These are phyloP conservation scores for Pulveroboletus sp. DNA, from an alignment of 768 basidiomycete species.

Conservation along the genomic window DNA sequence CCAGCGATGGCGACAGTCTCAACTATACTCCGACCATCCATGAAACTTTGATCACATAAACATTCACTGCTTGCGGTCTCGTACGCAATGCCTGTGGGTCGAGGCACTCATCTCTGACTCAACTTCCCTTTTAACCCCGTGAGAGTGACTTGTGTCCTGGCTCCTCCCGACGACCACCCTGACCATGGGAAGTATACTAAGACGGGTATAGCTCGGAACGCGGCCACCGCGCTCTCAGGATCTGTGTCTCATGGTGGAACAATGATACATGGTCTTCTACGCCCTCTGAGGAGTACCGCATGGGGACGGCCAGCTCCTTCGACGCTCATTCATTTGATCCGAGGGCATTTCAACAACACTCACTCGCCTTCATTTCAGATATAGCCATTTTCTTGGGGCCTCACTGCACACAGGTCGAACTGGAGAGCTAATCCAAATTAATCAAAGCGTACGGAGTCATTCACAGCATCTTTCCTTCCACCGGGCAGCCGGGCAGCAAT, in stretches of 20 bases:
- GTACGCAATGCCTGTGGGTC: background rate
- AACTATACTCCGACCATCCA: conserved; percentile 8
- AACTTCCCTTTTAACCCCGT: conserved; percentile 10
- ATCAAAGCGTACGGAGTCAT: background rate
- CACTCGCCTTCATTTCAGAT: background rate
- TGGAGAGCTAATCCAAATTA: background rate
- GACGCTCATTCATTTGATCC: conserved; percentile 7
- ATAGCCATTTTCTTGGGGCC: background rate
- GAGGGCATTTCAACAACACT: background rate
- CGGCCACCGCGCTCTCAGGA: conserved; percentile 2
- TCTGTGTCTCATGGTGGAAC: conserved; percentile 1
- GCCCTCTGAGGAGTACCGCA: background rate
- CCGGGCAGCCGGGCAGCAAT: conserved; percentile 4
- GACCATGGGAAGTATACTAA: conserved; percentile 13
- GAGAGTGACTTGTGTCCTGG: background rate
- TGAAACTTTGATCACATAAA: background rate
- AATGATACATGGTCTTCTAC: background rate
- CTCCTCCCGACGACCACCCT: conserved; percentile 6
- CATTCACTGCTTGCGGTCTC: background rate
- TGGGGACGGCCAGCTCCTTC: background rate
- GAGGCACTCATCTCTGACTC: conserved; percentile 1
- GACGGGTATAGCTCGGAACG: background rate
- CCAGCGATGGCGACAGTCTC: conserved; percentile 5
- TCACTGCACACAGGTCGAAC: background rate
- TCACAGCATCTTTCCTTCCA: conserved; percentile 2